A percentile compares a stretch with the other conserved stretches of the same genome.
Conservation (phyloP, 805 yeast species). For the Cyberlindnera americana region DNA sequence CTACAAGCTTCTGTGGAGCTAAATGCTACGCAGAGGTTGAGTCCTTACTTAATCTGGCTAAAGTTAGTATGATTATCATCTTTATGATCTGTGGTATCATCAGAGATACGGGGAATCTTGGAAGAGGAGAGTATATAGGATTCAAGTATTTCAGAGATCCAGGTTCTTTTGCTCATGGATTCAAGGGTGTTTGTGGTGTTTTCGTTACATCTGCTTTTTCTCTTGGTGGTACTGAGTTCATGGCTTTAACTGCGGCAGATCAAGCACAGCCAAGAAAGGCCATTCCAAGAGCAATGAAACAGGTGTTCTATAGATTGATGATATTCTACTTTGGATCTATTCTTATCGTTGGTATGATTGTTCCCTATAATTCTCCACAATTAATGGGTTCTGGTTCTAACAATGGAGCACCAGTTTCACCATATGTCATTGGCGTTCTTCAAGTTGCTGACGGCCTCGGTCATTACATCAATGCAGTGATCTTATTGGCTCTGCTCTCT, state of each 20-base stretch:
- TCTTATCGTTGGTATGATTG: slow-evolving; percentile 47
- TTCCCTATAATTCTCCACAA: slow-evolving; percentile 45
- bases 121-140: slow-evolving; percentile 46
- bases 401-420: slow-evolving; percentile 54
- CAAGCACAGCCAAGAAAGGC: slow-evolving; percentile 49
- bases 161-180: slow-evolving; percentile 50
- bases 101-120: slow-evolving; percentile 40
- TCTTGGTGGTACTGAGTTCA: slow-evolving; percentile 57
- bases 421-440: slow-evolving; percentile 62
- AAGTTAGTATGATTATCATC: slow-evolving; percentile 59
- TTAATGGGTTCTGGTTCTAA: slow-evolving; percentile 37
- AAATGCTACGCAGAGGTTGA: slow-evolving; percentile 61
- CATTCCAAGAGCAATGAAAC: slow-evolving; percentile 54
- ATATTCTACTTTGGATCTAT: slow-evolving; percentile 47
- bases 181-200: slow-evolving; percentile 52
- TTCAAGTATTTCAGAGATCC: slow-evolving; percentile 49
- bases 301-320: slow-evolving; percentile 52
- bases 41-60: slow-evolving; percentile 61
- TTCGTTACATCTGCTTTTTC: slow-evolving; percentile 58
- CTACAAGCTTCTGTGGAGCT: slow-evolving; percentile 49
- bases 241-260: slow-evolving; percentile 51
- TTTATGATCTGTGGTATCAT: slow-evolving; percentile 51
- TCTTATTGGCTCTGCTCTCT: slow-evolving; percentile 56
- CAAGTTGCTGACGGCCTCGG: slow-evolving; percentile 54
- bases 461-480: slow-evolving; percentile 62